These are phyloP conservation scores for Cryphonectria parasitica DNA, from an alignment of 2,329 filamentous ascomycete genomes.

Conservation along the genomic window DNA sequence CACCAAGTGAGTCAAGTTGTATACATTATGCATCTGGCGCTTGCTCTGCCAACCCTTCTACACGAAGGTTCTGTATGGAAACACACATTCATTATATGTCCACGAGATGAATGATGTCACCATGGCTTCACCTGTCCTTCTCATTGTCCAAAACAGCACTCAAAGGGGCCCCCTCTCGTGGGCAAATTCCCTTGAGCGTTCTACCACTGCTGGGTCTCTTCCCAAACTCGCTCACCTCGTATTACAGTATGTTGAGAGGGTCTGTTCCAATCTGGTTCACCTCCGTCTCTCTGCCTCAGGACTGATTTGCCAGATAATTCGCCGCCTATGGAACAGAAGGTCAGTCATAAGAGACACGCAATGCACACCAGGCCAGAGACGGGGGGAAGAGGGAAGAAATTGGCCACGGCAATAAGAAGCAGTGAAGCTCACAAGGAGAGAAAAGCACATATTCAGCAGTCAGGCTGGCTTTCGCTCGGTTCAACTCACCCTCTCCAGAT, in stretches of 20 bases:
- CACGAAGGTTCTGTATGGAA: conserved; percentile 5
- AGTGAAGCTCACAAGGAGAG: conserved; percentile 10
- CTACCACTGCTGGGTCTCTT: neutral
- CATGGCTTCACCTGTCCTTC: neutral
- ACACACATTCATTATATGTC: neutral
- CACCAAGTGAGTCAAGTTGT: neutral
- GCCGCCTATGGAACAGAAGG: conserved; percentile 48
- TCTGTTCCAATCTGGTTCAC: neutral
- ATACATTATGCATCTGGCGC: conserved; percentile 14
- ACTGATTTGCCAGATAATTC: conserved; percentile 60
- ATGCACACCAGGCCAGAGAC: neutral
- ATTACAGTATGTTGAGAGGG: neutral
- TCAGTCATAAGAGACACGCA: conserved; percentile 24
- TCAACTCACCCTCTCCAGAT: conserved; percentile 82
- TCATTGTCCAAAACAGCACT: too few relatives aligned
- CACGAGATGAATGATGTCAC: neutral
- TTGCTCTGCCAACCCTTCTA: neutral
- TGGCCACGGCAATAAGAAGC: neutral
- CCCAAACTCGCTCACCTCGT: neutral
- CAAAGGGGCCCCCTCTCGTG: neutral
- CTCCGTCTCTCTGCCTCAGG: conserved; percentile 38
- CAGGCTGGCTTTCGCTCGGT: neutral
- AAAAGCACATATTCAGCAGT: neutral
- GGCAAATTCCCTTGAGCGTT: neutral
- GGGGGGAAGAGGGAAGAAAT: neutral